phyloP scores from a whole-genome alignment of 371 early-diverging fungal species.

The Actinomucor elegans region DNA sequence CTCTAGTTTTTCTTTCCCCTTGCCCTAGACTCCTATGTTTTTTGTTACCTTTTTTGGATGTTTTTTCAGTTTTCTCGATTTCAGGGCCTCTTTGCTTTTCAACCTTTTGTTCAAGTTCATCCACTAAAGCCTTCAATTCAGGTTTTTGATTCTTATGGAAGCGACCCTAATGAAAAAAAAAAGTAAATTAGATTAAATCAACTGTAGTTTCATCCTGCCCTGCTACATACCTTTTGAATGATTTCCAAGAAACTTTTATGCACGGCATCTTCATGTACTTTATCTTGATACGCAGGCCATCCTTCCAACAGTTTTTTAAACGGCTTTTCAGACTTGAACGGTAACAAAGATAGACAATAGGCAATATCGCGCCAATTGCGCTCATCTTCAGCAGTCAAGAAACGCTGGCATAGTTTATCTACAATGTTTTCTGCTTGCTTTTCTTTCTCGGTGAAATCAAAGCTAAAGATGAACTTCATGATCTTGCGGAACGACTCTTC shows the following conservation, averaged over 20 bases:
- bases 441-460: conserved; percentile 93
- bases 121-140: conserved; percentile 74
- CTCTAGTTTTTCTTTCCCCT: background rate
- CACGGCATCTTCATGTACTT: conserved; percentile 81
- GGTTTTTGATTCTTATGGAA: conserved; percentile 64
- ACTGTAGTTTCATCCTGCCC: background rate
- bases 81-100: conserved; percentile 32
- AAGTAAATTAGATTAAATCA: background rate
- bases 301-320: conserved; percentile 81
- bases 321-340: conserved; percentile 82
- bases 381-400: conserved; percentile 66
- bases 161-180: conserved; percentile 47
- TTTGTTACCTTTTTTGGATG: conserved; percentile 10
- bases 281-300: conserved; percentile 83
- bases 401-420: conserved; percentile 93
- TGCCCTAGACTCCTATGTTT: background rate
- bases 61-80: conserved; percentile 14
- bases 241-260: conserved; percentile 83
- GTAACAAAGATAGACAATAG: conserved; percentile 85
- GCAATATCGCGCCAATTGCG: conserved; percentile 92
- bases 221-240: conserved; percentile 65
- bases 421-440: conserved; percentile 91
- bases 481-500: conserved; percentile 82
- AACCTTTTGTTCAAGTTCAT: conserved; percentile 76
- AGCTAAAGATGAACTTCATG: conserved; percentile 84